Conservation (phyloP, 1,284 basidiomycete species). For the Megacollybia platyphylla region DNA sequence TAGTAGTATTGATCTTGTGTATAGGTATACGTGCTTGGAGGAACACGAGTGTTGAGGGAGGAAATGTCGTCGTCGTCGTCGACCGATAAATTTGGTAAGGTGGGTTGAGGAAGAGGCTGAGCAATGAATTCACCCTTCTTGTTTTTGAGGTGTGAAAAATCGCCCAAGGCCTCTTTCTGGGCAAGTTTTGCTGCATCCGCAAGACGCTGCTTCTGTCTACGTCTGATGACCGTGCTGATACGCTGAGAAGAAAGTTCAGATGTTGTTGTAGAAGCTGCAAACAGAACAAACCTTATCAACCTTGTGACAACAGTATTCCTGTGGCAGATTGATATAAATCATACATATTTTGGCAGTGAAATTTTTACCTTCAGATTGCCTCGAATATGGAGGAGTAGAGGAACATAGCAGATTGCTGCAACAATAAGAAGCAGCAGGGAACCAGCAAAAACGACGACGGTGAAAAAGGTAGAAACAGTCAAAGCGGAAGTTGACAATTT, state of each 20-base stretch:
- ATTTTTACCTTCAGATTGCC: slow-evolving; percentile 77
- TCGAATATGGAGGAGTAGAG: slow-evolving; percentile 88
- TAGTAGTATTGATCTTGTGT: slow-evolving; percentile 35
- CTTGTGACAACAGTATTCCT: slow-evolving; percentile 99
- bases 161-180: slow-evolving; percentile 82
- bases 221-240: slow-evolving; percentile 88
- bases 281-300: slow-evolving; percentile 72
- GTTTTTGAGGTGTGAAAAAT: slow-evolving; percentile 87
- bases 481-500: slow-evolving; percentile 72
- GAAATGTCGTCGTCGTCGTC: slow-evolving; percentile 68
- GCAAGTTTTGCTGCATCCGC: slow-evolving; percentile 75
- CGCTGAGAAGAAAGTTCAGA: slow-evolving; percentile 33
- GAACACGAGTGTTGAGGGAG: slow-evolving; percentile 43
- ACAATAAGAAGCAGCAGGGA: slow-evolving; percentile 73
- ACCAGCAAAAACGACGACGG: slow-evolving; percentile 78
- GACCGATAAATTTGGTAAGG: slow-evolving; percentile 82
- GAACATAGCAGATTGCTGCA: slow-evolving; percentile 85
- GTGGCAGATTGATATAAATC: slow-evolving; percentile 1
- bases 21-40: slow-evolving; percentile 34
- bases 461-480: slow-evolving; percentile 84
- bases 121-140: slow-evolving; percentile 80
- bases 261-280: slow-evolving; percentile 6
- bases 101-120: slow-evolving; percentile 87
- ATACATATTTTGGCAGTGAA: slow-evolving; percentile 4
- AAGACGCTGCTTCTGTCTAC: slow-evolving; percentile 79